Base-by-base conservation (phyloP, 2,329 filamentous ascomycete species). In the Gnomoniopsis sp. region DNA sequence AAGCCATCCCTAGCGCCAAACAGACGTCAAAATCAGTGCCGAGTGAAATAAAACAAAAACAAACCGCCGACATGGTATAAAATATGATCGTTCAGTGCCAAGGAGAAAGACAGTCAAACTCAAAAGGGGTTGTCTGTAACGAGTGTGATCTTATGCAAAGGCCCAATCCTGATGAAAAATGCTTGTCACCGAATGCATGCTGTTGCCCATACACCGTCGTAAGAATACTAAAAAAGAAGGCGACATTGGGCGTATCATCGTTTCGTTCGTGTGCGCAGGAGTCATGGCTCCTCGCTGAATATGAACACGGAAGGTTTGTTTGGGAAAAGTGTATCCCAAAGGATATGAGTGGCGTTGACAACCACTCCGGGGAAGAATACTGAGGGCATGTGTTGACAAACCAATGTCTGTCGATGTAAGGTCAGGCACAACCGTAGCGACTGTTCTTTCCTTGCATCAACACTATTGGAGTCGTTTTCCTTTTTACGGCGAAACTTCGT, bases 61-160 rank as follows among this genome's bases (percentile, higher is more conserved):
- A 59, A 54, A 56, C 49, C 57, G 59, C 59, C 59, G 56, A 56
- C 59, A 56, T 59, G 59, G 59, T 59, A n/a, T 59, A 59, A 56
- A 61, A 58, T 56, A 49, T 50, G 22, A 36, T 55, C 56, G 36
- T 53, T 33, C 19, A 21, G 7, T 15, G n/a, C 21, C 21, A 17
- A 7, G 10, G n/a, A 17, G 34, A 61, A 36, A 33, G 43, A 59
- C 51, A 55, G 15, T 33, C 23, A 12, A 36, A 30, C 17, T 26
- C 15, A n/a, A 22, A 46, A 38, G 7, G 2, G 19, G 14, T 41
- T 8, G 19, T 44, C n/a, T 44, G 43, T 49, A 59, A 51, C 57
- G 57, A 59, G 36, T 49, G 55, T 50, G 49, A 44, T 51, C 26
- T 55, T 43, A 23, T 59, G 51, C 57, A 17, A 49, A 21, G 12